Evolutionary conservation across 179 eudicot species (phyloP).

Genomic region (Beta corolliflora): DNA sequence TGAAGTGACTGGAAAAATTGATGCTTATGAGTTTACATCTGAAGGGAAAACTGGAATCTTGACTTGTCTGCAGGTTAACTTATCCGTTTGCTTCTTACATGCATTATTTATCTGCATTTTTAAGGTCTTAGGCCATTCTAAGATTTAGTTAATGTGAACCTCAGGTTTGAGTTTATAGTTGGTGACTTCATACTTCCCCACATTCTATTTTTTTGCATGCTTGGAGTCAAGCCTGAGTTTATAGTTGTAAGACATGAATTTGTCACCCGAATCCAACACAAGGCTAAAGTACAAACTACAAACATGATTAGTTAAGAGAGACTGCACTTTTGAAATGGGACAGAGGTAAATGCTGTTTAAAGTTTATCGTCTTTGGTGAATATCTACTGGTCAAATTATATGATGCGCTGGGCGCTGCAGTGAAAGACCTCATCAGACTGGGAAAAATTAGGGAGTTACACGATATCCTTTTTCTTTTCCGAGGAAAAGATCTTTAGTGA

Average conservation of each 20-base stretch:
- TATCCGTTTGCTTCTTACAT: neutral
- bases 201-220: neutral
- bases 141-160: neutral
- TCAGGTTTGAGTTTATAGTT: neutral
- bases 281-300: neutral
- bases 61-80: conserved; percentile 27
- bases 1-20: conserved; percentile 22
- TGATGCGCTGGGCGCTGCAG: neutral
- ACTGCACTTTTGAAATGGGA: neutral
- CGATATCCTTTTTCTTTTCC: no score
- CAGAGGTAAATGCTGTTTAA: neutral
- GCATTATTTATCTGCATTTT: conserved; percentile 8
- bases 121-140: neutral
- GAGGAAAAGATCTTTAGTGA: neutral
- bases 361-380: neutral
- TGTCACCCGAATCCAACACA: neutral
- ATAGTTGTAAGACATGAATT: neutral
- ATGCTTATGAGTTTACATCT: conserved; percentile 16
- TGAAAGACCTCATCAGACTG: conserved; percentile 5
- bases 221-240: neutral
- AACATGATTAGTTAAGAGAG: neutral
- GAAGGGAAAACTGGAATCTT: conserved; percentile 14
- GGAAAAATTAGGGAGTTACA: no score
- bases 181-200: neutral
- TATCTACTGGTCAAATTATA: neutral